Evolutionary conservation across 164 flowering plant species (phyloP), one percentile per base, ranked within the genome.

Genomic region (Chimonanthus salicifolius): DNA sequence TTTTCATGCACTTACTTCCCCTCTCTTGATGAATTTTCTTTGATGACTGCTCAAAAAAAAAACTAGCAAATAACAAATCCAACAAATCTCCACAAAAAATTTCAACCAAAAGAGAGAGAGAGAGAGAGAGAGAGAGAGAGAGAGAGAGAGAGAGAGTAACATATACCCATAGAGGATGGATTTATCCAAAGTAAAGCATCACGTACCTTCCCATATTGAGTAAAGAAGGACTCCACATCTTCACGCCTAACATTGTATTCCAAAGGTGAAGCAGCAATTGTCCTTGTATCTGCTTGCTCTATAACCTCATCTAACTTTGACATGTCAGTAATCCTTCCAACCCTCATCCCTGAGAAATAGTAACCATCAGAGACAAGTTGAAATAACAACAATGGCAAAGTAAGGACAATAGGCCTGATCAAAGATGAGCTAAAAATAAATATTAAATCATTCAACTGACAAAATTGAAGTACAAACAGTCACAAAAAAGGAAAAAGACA

Each of bases 261-360:
- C 5, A 95, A 77, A 15, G 97, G 98, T 5, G 94, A 85, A 20
- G 87, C 99, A 77, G 98, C 92, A 72, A 93, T 69, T 0, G 99
- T 95, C 75, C 92, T 85, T 21, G 47, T 71, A 74, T 95, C 92
- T 9, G 88, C 76, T 82, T 92, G 99, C 79, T 93, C 92, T 16
- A 95, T 84, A 16, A 88, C 84, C 82, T 91, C 94, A 64, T 95
- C 99, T 0, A 87, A 86, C 77, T 89, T 91, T 49, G 70, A 47
- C 46, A 95, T 74, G 72, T 85, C 87, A 71, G 86, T 84, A 13
- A 78, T 72, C 85, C 97, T 84, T 62, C 97, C 97, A 77, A 94
- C 84, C 81, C 79, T 92, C 74, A 74, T 88, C 48, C 94, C 97
- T 91, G 76, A 66, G 74, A 65, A 68, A 33, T 0, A 71, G 10